Base-by-base conservation (phyloP, 108 stramenopile genomes). In the Aurantiochytrium sp. region DNA sequence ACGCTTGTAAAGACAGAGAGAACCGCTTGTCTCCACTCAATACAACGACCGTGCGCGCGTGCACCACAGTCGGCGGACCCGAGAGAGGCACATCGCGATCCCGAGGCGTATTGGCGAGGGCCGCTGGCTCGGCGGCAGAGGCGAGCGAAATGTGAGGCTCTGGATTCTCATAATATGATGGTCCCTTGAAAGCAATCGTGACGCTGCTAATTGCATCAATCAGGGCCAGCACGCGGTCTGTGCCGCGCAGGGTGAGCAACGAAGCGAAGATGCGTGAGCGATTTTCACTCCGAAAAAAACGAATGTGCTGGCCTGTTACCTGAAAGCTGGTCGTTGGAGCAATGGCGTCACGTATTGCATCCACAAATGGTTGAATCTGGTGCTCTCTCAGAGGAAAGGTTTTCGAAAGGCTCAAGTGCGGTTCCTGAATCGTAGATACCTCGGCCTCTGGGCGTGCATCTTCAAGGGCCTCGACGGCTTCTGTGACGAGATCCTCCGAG, bases 371-470 rank as follows among this genome's bases (percentile, higher is more conserved):
- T 4, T 83, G 43, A 23, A 83, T 83, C 51, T 83, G 76, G 23
- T 83, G 76, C 4, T 83, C 76, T 53, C 76, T 43, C n/a, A 83
- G 51, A 3, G 76, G 49, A 83, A 83, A 83, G n/a, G 76, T 83
- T 35, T 23, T 8, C 51, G 76, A 83, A 6, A 83, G 51, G 12
- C 49, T 83, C 6, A 83, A 12, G 51, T 83, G 76, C n/a, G 76
- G 76, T 6, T 35, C 49, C 10, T 10, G 10, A 0, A 83, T 35
- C 28, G n/a, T 43, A 43, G 12, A 43, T 12, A 47, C 76, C 51
- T 47, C 49, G 2, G 45, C 76, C 10, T 53, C 49, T 28, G 49
- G 49, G 8, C 45, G 45, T 16, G 45, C 51, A 18, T 83, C 51
- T 45, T 53, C 49, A 0, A 83, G 51, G 19, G 49, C n/a, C 28